Base-by-base conservation (phyloP, 1,284 basidiomycete genomes). In the Moesziomyces globuligerus region DNA sequence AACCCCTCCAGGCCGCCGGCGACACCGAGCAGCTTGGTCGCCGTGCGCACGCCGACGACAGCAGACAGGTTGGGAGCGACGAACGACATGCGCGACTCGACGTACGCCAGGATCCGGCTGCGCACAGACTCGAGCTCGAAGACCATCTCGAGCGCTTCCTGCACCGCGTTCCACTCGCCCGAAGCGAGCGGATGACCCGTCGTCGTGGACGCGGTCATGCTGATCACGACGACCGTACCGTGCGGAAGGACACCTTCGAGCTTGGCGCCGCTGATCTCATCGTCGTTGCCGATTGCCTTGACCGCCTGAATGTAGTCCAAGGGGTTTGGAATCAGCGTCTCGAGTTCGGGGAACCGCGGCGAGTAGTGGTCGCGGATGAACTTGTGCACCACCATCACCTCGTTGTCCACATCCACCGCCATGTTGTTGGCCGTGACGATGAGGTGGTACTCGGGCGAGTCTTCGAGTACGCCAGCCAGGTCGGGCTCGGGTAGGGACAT, bases 321-420 rank as follows among this genome's bases (percentile, higher is more conserved):
- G 3, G 96, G 91, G 76, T 96, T 93, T 7, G 89, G 88, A 28
- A 99, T 91, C 34, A 99, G 88, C 74, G 95, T 91, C 82, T 98
- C 96, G 20, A 99, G 88, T 78, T 98, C 95, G 10, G 96, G 95
- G 83, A 98, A 99, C 69, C 94, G 92, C 21, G 91, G 88, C 1
- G 91, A 89, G 83, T 98, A 99, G 84, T 98, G 95, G 81, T 99
- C 96, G 71, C 96, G 90, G 79, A 98, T 96, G 86, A 97, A 98
- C 90, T 98, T 98, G 86, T 99, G 93, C 1, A 98, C 94, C 24
- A 98, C 86, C 58, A 98, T 86, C 57, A 97, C 92, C 83, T 98
- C 96, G 78, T 99, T 98, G 84, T 99, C 96, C 1, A 98, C 90
- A 76, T 99, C 96, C 18, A 99, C 96, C 1, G 94, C 94, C 60